phyloP scores from a whole-genome alignment of 2,329 filamentous ascomycete genomes.

The Sphaceloma murrayae region DNA sequence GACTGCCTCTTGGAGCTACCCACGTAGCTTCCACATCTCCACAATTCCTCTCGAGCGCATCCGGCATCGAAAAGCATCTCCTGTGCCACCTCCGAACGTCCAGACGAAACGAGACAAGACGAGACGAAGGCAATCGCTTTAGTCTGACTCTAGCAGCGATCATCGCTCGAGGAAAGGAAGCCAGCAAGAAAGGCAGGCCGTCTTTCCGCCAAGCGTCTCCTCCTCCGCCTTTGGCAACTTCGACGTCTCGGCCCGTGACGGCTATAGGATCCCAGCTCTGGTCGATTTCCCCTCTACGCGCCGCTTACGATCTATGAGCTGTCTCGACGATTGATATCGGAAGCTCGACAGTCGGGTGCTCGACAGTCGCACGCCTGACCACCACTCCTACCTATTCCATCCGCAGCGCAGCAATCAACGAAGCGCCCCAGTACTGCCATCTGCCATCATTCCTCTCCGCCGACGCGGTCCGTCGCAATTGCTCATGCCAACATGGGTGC shows the following conservation, averaged over 20 bases:
- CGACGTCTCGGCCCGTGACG: conserved; percentile 11
- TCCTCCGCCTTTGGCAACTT: conserved; percentile 9
- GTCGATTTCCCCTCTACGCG: neutral
- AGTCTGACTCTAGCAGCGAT: neutral
- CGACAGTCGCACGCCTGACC: neutral
- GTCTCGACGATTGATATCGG: conserved; percentile 1
- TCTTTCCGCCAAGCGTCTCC: conserved; percentile 12
- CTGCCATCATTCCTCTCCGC: conserved; percentile 1
- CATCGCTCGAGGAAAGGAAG: conserved; percentile 9
- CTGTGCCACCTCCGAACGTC: too few species aligned
- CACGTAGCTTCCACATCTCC: neutral
- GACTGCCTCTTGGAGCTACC: neutral
- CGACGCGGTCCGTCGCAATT: conserved; percentile 4
- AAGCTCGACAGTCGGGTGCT: conserved; percentile 5
- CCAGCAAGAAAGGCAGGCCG: conserved; percentile 12
- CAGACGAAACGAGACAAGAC: too few species aligned
- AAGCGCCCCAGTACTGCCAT: neutral
- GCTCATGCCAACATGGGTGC: conserved; percentile 58
- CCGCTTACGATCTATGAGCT: conserved; percentile 1
- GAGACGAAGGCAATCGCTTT: neutral
- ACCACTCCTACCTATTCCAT: neutral
- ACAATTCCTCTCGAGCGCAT: too few species aligned
- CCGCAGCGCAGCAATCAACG: neutral
- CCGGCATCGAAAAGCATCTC: too few species aligned
- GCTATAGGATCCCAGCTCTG: conserved; percentile 10